Evolutionary conservation across 2,329 filamentous ascomycete genomes (phyloP).

Genomic region (Colletotrichum ledebouriae): DNA sequence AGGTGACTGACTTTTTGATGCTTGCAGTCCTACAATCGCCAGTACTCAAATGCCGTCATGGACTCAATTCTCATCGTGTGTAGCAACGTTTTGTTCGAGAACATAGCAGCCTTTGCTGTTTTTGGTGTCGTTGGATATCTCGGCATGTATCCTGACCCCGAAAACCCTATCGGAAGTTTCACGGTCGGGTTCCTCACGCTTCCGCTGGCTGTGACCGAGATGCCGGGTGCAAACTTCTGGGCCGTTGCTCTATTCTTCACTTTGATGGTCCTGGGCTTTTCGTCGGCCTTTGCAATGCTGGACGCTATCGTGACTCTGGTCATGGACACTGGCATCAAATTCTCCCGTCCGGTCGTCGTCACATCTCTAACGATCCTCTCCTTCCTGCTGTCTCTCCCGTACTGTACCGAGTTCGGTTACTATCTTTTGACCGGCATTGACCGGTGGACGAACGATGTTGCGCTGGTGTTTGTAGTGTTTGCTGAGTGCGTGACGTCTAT

Average conservation of each 20-base stretch:
- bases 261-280: constrained; percentile 69
- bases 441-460: constrained; percentile 68
- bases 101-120: constrained; percentile 61
- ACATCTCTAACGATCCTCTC: constrained; percentile 62
- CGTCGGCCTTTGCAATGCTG: constrained; percentile 71
- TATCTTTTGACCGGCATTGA: constrained; percentile 68
- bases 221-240: constrained; percentile 71
- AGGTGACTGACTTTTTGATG: not conserved
- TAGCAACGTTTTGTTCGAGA: constrained; percentile 70
- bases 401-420: constrained; percentile 70
- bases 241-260: constrained; percentile 71
- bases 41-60: constrained; percentile 70
- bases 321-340: constrained; percentile 64
- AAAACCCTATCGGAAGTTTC: constrained; percentile 64
- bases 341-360: constrained; percentile 62
- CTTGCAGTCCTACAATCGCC: constrained; percentile 64
- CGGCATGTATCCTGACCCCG: constrained; percentile 52
- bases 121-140: constrained; percentile 69
- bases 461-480: constrained; percentile 68
- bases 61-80: constrained; percentile 68
- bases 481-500: constrained; percentile 65
- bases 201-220: constrained; percentile 67
- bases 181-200: constrained; percentile 70
- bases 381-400: constrained; percentile 67
- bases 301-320: constrained; percentile 68